phyloP scores from a whole-genome alignment of 139 green algal genomes.

The Asterochloris sp. region DNA sequence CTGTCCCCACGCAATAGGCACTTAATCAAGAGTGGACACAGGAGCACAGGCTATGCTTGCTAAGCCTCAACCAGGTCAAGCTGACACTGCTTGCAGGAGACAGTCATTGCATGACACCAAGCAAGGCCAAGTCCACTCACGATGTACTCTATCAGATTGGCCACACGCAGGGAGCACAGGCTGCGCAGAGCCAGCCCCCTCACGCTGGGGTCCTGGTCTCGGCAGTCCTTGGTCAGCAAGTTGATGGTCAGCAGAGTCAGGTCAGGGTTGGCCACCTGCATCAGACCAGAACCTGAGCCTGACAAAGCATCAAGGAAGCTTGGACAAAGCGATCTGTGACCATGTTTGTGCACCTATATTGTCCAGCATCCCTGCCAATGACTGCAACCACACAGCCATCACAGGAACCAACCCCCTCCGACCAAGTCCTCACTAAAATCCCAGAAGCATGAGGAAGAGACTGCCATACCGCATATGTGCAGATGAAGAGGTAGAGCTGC shows the following conservation, averaged over 20 bases:
- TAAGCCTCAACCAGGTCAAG: not conserved
- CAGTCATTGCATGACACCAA: not conserved
- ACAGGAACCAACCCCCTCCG: constrained; percentile 39
- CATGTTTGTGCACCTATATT: too few species aligned
- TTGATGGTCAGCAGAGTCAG: constrained; percentile 56
- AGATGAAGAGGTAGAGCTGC: constrained; percentile 96
- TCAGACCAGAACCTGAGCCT: not conserved
- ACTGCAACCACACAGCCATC: constrained; percentile 33
- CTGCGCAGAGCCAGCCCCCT: constrained; percentile 87
- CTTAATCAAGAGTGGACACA: too few species aligned
- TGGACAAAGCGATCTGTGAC: too few species aligned
- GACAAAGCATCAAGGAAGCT: too few species aligned
- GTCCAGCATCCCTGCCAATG: too few species aligned
- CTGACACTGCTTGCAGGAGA: too few species aligned
- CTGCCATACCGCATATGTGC: constrained; percentile 62
- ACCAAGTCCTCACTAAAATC: too few species aligned
- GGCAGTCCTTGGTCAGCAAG: constrained; percentile 66
- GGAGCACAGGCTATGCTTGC: too few species aligned
- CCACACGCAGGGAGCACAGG: constrained; percentile 85
- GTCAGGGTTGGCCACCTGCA: constrained; percentile 53
- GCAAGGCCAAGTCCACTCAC: constrained; percentile 38
- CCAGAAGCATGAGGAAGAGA: too few species aligned
- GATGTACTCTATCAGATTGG: constrained; percentile 96
- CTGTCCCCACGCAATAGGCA: too few species aligned
- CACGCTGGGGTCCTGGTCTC: constrained; percentile 89